Evolutionary conservation across 148 eudicot species (phyloP), one percentile per base, ranked within the genome.

Genomic region (Amaranthus palmeri): DNA sequence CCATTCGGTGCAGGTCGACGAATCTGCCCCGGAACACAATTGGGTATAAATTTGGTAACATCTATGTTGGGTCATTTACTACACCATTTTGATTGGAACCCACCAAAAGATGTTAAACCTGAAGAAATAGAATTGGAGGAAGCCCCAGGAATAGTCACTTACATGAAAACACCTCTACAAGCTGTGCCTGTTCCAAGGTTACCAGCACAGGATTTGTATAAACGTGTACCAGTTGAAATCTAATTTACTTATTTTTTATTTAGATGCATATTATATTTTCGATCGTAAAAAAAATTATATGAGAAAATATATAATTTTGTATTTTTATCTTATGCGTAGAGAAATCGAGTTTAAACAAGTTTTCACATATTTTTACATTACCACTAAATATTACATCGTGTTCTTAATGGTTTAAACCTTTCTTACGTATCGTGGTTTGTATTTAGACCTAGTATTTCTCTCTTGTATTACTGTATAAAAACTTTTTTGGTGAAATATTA

Each of bases 1-100:
- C 95, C 95, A 3, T 92, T 92, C 53, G 97, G 97, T 10, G 90
- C 95, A 0, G 97, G 97, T 14, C 80, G 95, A 67, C 78, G 97
- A 5, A 82, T 89, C 3, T 92, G 97, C 67, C 97, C 97, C 0
- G 95, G 97, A 17, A 81, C 97, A 10, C 92, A 89, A 54, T 81
- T 92, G 40, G 97, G 86, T 4, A 86, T 89, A 60, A 83, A 89
- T 73, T 72, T 89, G 86, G 90, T 89, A 43, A 86, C 88, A 5
- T 89, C 92, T 0, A 89, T 87, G 92, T 52, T 92, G 52, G 95
- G 95, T 46, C 97, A 89, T 59, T 79, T 89, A 56, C 61, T 92
- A 76, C 95, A 92, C 78, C 92, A 89, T 59, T 92, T 92, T 43
- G 67, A 58, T 7, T 92, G 92, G 97, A 74, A 76, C 17, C 89